phyloP scores from a whole-genome alignment of 345 rosid genomes.

The Eucalyptus leucophloia region DNA sequence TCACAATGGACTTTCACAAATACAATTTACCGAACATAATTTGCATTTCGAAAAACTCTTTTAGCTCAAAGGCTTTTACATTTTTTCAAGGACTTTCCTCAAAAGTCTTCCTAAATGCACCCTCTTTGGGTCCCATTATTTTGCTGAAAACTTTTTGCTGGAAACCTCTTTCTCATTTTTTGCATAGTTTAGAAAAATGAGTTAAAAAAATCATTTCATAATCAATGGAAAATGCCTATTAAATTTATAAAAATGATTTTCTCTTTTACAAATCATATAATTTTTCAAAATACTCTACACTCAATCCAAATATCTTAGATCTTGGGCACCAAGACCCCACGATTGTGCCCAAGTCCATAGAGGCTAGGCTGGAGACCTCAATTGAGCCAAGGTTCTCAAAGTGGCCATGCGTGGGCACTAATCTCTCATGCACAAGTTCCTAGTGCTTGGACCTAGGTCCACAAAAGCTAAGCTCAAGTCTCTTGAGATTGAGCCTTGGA shows the following conservation, averaged over 20 bases:
- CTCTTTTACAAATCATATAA: not conserved
- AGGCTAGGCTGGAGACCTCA: accelerated
- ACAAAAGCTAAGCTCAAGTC: not conserved
- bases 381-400: not conserved
- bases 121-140: not conserved
- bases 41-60: too few species aligned
- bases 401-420: accelerated
- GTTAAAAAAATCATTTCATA: not conserved
- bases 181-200: too few species aligned
- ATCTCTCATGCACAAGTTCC: accelerated
- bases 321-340: accelerated
- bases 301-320: accelerated
- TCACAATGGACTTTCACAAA: too few species aligned
- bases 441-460: accelerated
- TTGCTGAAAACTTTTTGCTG: too few species aligned
- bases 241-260: not conserved
- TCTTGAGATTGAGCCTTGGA: not conserved
- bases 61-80: too few species aligned
- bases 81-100: accelerated
- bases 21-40: too few species aligned
- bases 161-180: too few species aligned
- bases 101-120: too few species aligned
- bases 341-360: accelerated
- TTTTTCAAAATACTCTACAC: too few species aligned
- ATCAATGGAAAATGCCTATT: not conserved